Evolutionary conservation across 805 yeast genomes (phyloP), one percentile per base, ranked within the genome.

Genomic region (Ogataea saltuana): DNA sequence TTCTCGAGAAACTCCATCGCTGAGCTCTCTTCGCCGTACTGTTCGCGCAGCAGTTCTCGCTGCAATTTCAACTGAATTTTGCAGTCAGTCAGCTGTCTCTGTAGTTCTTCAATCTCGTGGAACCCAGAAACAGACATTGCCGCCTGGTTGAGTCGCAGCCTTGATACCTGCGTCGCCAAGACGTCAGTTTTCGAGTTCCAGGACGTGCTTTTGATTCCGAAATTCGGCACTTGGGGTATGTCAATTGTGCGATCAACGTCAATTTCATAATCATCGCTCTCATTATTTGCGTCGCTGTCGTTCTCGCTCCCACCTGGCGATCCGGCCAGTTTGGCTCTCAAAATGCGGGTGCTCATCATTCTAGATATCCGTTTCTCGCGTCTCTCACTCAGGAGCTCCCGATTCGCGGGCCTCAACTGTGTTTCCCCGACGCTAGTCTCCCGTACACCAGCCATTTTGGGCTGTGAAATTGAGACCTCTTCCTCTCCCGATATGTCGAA

Each of bases 1-100:
- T 35, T 32, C 13, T 51, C 49, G 18, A 54, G 16, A 10, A 38
- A 42, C 30, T 52, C 39, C 30, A 45, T 31, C 13, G 56, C 33
- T 25, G 54, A 45, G 18, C 53, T 37, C 22, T 49, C 51, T 16
- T 50, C 45, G 7, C 53, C 51, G 19, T 51, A 50, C 21, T 53
- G 49, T 15, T 59, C 56, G 18, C 58, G 28, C 28, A 65, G 44
- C 20, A 66, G 48, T 33, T 63, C 67, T 23, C 55, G 53, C 27
- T 63, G 63, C 27, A 67, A 40, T 33, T 57, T 53, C 19, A 67
- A 38, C 42, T 67, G 69, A 19, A 67, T 56, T 45, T 59, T 63
- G 42, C 63, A 64, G 44, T 65, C 61, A 1, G 62, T 64, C 13
- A 65, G 48, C 27, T 65, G 61, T 40, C 57, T 59, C 26, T 61